phyloP scores from a whole-genome alignment of 768 basidiomycete species.

The Phylloporus sp. region DNA sequence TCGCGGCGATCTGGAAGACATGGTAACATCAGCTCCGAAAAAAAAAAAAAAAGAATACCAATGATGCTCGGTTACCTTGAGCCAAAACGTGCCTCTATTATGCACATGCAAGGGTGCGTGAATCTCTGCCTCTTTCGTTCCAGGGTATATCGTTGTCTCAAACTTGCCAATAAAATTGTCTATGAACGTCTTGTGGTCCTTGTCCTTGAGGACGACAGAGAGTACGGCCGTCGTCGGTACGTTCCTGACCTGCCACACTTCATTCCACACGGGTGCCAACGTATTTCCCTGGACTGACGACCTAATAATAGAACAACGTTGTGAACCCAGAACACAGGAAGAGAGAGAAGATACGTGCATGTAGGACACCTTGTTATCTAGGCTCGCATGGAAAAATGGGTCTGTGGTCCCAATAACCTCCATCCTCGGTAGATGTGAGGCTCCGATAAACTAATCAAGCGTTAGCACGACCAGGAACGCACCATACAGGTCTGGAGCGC shows the following conservation, averaged over 20 bases:
- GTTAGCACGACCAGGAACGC: conserved; percentile 3
- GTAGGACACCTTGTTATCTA: conserved; percentile 61
- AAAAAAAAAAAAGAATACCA: background rate
- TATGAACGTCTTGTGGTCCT: conserved; percentile 52
- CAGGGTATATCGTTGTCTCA: conserved; percentile 47
- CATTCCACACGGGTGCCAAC: conserved; percentile 70
- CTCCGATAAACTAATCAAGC: conserved; percentile 65
- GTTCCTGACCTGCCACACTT: conserved; percentile 68
- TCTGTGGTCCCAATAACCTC: conserved; percentile 62
- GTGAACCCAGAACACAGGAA: background rate
- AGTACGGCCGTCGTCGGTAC: conserved; percentile 63
- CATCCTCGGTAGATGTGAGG: conserved; percentile 64
- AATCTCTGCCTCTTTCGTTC: conserved; percentile 64
- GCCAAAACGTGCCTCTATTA: conserved; percentile 60
- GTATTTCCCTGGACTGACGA: conserved; percentile 61
- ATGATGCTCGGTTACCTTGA: conserved; percentile 44
- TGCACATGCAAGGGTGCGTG: conserved; percentile 48
- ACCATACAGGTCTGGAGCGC: background rate
- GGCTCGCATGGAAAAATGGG: conserved; percentile 67
- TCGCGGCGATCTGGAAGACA: conserved; percentile 49
- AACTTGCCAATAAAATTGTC: conserved; percentile 69
- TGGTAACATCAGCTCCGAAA: background rate
- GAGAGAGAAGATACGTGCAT: conserved; percentile 42
- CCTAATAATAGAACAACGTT: conserved; percentile 38
- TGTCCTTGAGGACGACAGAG: conserved; percentile 61